Percentiles rank a stretch among this genome's conserved stretches.
phyloP scores from a whole-genome alignment of 1,284 basidiomycete species.

The Irpex rosettiformis region DNA sequence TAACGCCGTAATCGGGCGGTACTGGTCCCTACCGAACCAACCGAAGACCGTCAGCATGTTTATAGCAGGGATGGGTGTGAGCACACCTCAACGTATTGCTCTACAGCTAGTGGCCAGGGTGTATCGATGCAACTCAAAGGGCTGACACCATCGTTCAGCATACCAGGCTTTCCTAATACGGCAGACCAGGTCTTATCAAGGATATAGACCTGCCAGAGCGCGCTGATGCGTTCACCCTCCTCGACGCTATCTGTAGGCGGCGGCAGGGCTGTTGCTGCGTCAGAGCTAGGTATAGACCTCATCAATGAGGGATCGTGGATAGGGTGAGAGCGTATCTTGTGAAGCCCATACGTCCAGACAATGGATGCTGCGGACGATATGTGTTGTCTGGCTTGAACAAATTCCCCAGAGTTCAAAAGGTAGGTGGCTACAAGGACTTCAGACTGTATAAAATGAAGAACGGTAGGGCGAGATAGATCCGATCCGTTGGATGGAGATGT shows the following conservation, averaged over 20 bases:
- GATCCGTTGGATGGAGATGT: background rate
- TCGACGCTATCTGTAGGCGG: conserved; percentile 39
- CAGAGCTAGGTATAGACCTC: conserved; percentile 10
- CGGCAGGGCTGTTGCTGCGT: conserved; percentile 22
- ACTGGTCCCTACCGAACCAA: conserved; percentile 20
- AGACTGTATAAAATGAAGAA: conserved; percentile 42
- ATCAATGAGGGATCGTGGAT: conserved; percentile 13
- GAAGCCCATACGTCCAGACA: conserved; percentile 32
- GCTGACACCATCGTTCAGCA: conserved; percentile 34
- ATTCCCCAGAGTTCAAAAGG: conserved; percentile 41
- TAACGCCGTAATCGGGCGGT: conserved; percentile 9
- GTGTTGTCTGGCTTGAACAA: conserved; percentile 41
- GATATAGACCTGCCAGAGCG: conserved; percentile 71
- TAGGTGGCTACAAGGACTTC: conserved; percentile 53
- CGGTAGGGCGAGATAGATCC: conserved; percentile 14
- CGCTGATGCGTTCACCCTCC: conserved; percentile 59
- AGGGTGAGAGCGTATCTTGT: conserved; percentile 26
- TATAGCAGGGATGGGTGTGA: conserved; percentile 1
- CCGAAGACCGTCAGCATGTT: background rate
- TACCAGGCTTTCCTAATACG: conserved; percentile 49
- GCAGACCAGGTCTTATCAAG: conserved; percentile 65
- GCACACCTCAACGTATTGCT: conserved; percentile 53
- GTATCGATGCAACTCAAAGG: conserved; percentile 47
- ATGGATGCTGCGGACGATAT: conserved; percentile 37
- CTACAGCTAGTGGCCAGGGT: conserved; percentile 62